phyloP scores from a whole-genome alignment of 768 basidiomycete species.

The Lepiota brunneoincarnata region DNA sequence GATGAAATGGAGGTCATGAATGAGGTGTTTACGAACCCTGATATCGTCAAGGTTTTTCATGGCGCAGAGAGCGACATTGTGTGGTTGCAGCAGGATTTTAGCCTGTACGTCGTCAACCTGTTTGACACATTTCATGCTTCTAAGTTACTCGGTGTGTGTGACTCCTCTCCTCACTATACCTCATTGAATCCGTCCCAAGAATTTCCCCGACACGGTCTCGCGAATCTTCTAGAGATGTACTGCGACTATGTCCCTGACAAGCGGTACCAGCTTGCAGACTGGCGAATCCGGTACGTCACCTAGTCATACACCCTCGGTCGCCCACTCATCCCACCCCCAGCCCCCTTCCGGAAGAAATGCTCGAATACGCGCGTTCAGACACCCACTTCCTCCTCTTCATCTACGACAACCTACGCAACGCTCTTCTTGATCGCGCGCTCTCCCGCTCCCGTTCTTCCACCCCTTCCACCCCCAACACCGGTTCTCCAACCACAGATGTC shows the following conservation, averaged over 20 bases:
- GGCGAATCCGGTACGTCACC: constrained; percentile 76
- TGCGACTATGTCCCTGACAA: constrained; percentile 92
- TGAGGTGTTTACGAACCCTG: constrained; percentile 82
- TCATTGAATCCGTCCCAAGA: constrained; percentile 38
- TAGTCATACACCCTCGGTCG: neutral
- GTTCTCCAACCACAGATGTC: constrained; percentile 10
- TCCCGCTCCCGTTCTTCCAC: constrained; percentile 39
- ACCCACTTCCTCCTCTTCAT: constrained; percentile 94
- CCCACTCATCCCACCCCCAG: constrained; percentile 23
- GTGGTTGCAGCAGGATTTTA: constrained; percentile 97
- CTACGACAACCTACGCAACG: constrained; percentile 87
- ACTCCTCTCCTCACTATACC: neutral
- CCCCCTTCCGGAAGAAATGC: constrained; percentile 86
- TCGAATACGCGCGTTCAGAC: constrained; percentile 90
- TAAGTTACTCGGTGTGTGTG: constrained; percentile 62
- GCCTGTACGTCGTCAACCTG: constrained; percentile 89
- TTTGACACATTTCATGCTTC: constrained; percentile 98
- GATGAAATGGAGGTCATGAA: constrained; percentile 74
- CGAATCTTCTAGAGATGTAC: constrained; percentile 81
- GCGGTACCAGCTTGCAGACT: constrained; percentile 95
- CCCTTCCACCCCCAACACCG: constrained; percentile 16
- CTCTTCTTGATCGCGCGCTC: constrained; percentile 70
- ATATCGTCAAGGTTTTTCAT: constrained; percentile 90
- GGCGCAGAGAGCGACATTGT: constrained; percentile 92
- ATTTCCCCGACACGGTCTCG: constrained; percentile 81